Percentiles rank a stretch among this genome's conserved stretches.
Evolutionary conservation across 2,329 filamentous ascomycete species (phyloP).

Genomic region (Hymenoscyphus occultus): DNA sequence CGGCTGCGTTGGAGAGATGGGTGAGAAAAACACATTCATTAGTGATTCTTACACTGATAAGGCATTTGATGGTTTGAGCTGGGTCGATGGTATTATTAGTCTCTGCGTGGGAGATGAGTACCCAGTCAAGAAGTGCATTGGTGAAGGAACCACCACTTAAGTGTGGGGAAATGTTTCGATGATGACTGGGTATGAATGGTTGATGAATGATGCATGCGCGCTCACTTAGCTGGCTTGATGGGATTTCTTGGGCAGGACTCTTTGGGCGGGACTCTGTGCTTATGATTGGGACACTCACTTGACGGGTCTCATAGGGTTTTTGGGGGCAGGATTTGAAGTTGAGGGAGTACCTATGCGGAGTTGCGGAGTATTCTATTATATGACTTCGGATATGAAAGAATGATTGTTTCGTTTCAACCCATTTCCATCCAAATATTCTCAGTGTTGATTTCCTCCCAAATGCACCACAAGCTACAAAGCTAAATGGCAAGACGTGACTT

Average conservation of each 20-base stretch:
- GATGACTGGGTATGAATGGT: neutral
- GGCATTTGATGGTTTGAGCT: conserved; percentile 36
- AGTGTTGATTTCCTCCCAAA: too few relatives aligned
- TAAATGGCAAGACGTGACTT: too few relatives aligned
- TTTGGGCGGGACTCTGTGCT: too few relatives aligned
- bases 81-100: conserved; percentile 42
- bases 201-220: neutral
- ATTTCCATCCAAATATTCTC: too few relatives aligned
- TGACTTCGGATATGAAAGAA: too few relatives aligned
- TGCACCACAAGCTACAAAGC: too few relatives aligned
- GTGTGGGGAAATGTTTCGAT: neutral
- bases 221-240: neutral
- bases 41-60: conserved; percentile 39
- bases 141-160: conserved; percentile 31
- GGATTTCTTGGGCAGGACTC: neutral
- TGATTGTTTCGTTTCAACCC: too few relatives aligned
- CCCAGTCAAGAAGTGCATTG: conserved; percentile 40
- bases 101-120: conserved; percentile 40
- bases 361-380: too few relatives aligned
- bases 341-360: too few relatives aligned
- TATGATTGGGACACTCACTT: too few relatives aligned
- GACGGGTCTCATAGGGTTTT: too few relatives aligned
- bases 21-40: conserved; percentile 31
- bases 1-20: conserved; percentile 36
- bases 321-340: too few relatives aligned